These are phyloP conservation scores for Silene latifolia DNA, from an alignment of 148 eudicot species.

Conservation along the genomic window DNA sequence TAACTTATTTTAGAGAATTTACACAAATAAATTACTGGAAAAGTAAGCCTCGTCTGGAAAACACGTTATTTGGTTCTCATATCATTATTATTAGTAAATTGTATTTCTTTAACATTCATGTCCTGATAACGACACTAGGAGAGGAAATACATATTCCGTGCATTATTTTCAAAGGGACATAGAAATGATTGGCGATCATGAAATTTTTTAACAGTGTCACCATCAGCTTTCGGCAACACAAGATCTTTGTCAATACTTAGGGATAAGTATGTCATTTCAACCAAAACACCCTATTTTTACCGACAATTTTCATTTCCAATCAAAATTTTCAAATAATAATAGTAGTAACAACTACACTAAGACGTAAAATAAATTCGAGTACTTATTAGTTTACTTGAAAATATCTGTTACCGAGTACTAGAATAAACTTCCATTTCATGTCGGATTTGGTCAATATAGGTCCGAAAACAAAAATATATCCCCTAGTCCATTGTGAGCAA, in stretches of 20 bases:
- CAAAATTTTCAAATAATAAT: conserved; percentile 1
- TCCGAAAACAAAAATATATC: background rate
- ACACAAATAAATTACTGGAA: background rate
- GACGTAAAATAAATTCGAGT: too few relatives aligned
- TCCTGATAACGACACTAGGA: background rate
- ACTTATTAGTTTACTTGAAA: too few relatives aligned
- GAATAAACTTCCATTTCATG: background rate
- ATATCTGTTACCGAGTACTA: too few relatives aligned
- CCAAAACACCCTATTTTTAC: background rate
- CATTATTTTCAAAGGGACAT: background rate
- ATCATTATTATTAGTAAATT: background rate
- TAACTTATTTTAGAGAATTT: background rate
- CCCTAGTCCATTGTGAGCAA: too few relatives aligned
- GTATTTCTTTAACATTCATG: background rate
- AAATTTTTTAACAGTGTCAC: background rate
- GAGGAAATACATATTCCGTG: background rate
- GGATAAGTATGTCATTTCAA: conserved; percentile 8
- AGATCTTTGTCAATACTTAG: background rate
- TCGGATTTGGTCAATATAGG: background rate
- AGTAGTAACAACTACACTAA: background rate
- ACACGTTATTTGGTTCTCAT: background rate
- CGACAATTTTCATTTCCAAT: background rate
- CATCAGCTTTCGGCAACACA: conserved; percentile 7
- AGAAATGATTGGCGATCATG: conserved; percentile 5
- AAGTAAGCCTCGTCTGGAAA: background rate